Base-by-base conservation (phyloP, 805 yeast genomes). In the Pichia nanzhaoensis region DNA sequence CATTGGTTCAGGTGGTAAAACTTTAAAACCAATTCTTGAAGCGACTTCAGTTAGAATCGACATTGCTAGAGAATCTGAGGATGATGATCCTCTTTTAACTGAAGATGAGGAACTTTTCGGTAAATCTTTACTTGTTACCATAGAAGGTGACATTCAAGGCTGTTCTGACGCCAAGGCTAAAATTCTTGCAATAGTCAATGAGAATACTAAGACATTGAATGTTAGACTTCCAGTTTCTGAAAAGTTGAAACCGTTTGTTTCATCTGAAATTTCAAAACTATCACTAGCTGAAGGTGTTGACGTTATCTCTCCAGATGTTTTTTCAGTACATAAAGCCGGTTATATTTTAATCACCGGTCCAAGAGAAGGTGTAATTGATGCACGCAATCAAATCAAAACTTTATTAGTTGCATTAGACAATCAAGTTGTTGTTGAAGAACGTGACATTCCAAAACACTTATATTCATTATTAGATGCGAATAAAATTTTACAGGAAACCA, bases 1-100 rank as follows among this genome's bases (percentile, higher is more conserved):
- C 47, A 90, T 90, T 65, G 98, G 98, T 48, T 74, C 90, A 37
- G 85, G 82, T 61, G 98, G 98, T 61, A 76, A 74, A 55, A 82
- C 73, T 49, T 77, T 90, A 65, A 85, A 80, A 62, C 90, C 93
- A 47, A 85, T 90, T 52, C 73, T 84, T 40, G 83, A 75, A 43
- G 69, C 74, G 32, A 75, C 85, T 40, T 82, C 78, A 41, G 80
- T 80, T 43, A 84, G 73, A 53, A 78, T 90, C 53, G 85, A 85
- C 55, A 80, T 90, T 56, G 83, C 80, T 6, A 64, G 54, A 39
- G 53, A 46, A 20, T 42, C 47, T n/a, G 37, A 48, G 56, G 48
- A 52, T 10, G 49, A 50, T 28, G 51, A 44, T 27, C 27, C 47
- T 27, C 39, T 46, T 21, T 36, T 42, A 27, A 42, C 49, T 24